Percentiles rank a stretch among this genome's conserved stretches.
phyloP scores from a whole-genome alignment of 352 stramenopile species.

The Phytophthora pistaciae region DNA sequence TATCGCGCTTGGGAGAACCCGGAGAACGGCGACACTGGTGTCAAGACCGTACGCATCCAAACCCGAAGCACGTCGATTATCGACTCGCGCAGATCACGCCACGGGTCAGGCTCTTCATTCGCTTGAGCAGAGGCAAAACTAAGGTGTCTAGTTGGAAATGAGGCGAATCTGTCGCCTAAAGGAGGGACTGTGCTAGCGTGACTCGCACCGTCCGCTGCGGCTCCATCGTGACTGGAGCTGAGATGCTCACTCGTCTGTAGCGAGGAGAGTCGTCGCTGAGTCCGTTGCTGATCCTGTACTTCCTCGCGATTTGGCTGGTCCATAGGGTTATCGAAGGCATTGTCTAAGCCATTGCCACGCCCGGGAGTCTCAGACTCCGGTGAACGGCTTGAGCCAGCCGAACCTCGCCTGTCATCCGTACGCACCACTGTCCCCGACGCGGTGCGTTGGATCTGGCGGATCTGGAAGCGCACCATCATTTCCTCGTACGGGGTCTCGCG shows the following conservation, averaged over 20 bases:
- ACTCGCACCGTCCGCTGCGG: not conserved
- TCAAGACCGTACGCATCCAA: not conserved
- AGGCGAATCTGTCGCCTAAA: not conserved
- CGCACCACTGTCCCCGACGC: not conserved
- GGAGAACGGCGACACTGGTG: constrained; percentile 39
- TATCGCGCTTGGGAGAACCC: constrained; percentile 25
- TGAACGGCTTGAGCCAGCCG: not conserved
- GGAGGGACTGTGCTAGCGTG: not conserved
- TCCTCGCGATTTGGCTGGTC: not conserved
- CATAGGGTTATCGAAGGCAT: not conserved
- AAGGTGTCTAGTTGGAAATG: not conserved
- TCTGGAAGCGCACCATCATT: constrained; percentile 55
- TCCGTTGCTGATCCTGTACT: not conserved
- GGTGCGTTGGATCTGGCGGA: constrained; percentile 31
- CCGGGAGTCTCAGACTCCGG: not conserved
- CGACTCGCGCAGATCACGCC: not conserved
- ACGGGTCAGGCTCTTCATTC: not conserved
- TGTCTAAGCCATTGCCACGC: not conserved
- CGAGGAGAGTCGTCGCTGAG: not conserved
- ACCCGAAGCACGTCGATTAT: not conserved
- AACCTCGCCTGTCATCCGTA: not conserved
- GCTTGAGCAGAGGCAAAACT: not conserved
- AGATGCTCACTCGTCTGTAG: not conserved
- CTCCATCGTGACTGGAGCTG: not conserved
- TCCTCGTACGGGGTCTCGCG: constrained; percentile 30